Base-by-base conservation (phyloP, 305 asterid genomes). In the Coffea humblotiana region DNA sequence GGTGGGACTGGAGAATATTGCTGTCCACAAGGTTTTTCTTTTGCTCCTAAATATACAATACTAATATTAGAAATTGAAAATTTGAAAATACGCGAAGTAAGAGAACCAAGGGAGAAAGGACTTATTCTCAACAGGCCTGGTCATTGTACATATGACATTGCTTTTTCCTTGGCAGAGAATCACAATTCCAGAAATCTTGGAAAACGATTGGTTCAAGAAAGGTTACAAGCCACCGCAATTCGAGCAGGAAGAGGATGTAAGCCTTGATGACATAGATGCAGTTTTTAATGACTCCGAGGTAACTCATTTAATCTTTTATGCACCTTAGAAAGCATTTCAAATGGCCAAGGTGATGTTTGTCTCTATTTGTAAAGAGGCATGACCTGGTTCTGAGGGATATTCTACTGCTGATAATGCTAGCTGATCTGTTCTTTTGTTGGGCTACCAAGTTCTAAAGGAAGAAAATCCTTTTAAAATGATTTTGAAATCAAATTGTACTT, bases 171-270 rank as follows among this genome's bases (percentile, higher is more conserved):
- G 88, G 86, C 88, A 93, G 97, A 84, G 96, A 76, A 90, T 93
- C 45, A 88, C 86, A 63, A 88, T 91, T 80, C 83, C 93, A n/a
- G 89, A 93, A 83, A 91, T 93, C 81, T 86, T 90, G 77, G 92
- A 83, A 85, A 85, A 93, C 82, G 90, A 89, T 11, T 93, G 97
- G 97, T 93, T 93, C 86, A 89, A 89, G 87, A 90, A 87, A 88
- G 93, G 89, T 79, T 91, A 90, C 85, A 77, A 87, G 85, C 94
- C 92, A 74, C 88, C 95, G 32, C 84, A 74, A n/a, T 93, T 93
- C 90, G 88, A 88, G 82, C 87, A 83, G 84, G 94, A 90, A 54
- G 94, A 89, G 82, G 90, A 82, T 78, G 93, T 90, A 79, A 89
- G 74, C 87, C 94, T 91, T 84, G 93, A 90, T 49, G 97, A 93